phyloP scores from a whole-genome alignment of 768 basidiomycete genomes.

The Solioccasus polychromus region DNA sequence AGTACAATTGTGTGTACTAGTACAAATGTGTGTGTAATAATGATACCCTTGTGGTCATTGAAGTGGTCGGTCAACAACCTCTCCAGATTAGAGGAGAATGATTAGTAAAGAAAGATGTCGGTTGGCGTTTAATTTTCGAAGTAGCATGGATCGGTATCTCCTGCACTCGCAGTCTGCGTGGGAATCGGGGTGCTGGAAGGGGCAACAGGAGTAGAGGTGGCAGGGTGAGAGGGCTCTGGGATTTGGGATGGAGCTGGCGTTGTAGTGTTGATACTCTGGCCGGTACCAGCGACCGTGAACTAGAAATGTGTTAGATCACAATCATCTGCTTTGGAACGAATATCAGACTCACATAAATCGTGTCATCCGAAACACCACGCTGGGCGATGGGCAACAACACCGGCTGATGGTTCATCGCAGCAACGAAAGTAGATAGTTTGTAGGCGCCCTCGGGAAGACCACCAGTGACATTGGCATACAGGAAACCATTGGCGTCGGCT shows the following conservation, averaged over 20 bases:
- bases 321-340: not conserved
- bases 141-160: slow-evolving; percentile 8
- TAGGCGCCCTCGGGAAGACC: slow-evolving; percentile 56
- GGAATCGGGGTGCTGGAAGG: not conserved
- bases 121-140: not conserved
- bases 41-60: not conserved
- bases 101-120: not conserved
- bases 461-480: slow-evolving; percentile 45
- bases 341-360: slow-evolving; percentile 34
- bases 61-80: slow-evolving; percentile 15
- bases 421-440: slow-evolving; percentile 42
- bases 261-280: slow-evolving; percentile 12
- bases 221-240: slow-evolving; percentile 3
- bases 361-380: slow-evolving; percentile 41
- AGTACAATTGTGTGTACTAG: not conserved
- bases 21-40: slow-evolving; percentile 10
- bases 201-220: not conserved
- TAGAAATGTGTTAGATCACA: slow-evolving; percentile 11
- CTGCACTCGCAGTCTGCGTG: not conserved
- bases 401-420: slow-evolving; percentile 47
- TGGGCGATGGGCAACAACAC: slow-evolving; percentile 36
- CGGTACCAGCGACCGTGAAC: slow-evolving; percentile 25
- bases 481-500: slow-evolving; percentile 42
- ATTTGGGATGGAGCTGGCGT: not conserved
- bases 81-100: too few relatives aligned